These are phyloP conservation scores for Cutaneotrichosporon sp. DNA, from an alignment of 1,284 basidiomycete genomes.

Conservation along the genomic window DNA sequence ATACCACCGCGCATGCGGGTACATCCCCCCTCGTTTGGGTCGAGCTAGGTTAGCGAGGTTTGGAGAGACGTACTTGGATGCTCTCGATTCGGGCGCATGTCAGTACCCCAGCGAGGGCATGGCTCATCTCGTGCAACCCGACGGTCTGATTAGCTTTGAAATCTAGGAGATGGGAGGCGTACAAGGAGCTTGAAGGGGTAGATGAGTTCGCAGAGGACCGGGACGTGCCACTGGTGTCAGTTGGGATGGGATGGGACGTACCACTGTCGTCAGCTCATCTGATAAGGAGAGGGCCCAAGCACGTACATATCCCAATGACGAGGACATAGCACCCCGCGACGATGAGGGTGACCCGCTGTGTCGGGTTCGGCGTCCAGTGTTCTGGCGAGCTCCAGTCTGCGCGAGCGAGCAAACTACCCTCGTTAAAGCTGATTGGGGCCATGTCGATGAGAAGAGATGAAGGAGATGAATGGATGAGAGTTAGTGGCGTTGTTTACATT, in stretches of 20 bases:
- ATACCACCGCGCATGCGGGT: conserved; percentile 93
- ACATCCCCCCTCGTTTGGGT: conserved; percentile 81
- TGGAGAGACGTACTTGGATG: conserved; percentile 61
- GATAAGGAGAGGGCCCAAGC: not conserved
- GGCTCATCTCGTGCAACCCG: conserved; percentile 84
- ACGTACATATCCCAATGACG: conserved; percentile 43
- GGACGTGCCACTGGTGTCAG: conserved; percentile 24
- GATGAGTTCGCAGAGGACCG: conserved; percentile 59
- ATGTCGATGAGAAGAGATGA: too few species aligned
- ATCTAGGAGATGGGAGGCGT: conserved; percentile 14
- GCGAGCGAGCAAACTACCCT: too few species aligned
- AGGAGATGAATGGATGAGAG: too few species aligned
- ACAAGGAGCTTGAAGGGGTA: conserved; percentile 85
- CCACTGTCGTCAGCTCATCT: conserved; percentile 13
- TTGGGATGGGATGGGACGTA: not conserved
- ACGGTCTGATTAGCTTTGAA: conserved; percentile 62
- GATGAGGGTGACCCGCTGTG: conserved; percentile 38
- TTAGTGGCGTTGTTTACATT: too few species aligned
- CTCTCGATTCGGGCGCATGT: conserved; percentile 90
- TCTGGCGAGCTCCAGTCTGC: not conserved
- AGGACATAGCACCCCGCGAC: conserved; percentile 45
- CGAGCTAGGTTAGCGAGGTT: conserved; percentile 61
- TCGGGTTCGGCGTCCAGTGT: not conserved
- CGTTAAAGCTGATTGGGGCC: too few species aligned
- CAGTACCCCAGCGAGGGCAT: conserved; percentile 73